phyloP scores from a whole-genome alignment of 305 asterid species.

The Rubia peregrina region DNA sequence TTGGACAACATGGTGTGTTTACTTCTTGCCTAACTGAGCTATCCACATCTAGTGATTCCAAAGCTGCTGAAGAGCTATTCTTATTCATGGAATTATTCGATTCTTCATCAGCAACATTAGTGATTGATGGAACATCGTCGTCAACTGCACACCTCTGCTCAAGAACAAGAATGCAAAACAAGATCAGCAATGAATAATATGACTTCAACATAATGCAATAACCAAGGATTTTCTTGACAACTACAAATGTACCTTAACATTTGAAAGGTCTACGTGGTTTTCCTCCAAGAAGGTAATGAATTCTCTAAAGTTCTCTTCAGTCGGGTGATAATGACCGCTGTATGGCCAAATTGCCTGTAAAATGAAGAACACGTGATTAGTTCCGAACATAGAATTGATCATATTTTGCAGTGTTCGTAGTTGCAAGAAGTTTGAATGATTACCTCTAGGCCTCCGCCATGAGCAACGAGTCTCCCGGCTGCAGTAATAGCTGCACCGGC shows the following conservation, averaged over 20 bases:
- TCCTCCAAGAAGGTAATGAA: constrained; percentile 45
- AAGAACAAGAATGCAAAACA: constrained; percentile 10
- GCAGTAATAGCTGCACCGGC: constrained; percentile 51
- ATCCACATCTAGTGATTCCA: constrained; percentile 20
- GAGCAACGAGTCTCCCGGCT: constrained; percentile 46
- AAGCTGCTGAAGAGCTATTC: constrained; percentile 9
- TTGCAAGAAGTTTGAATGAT: not conserved
- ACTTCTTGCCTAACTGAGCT: constrained; percentile 20
- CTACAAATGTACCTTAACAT: constrained; percentile 30
- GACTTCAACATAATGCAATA: not conserved
- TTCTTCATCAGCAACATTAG: constrained; percentile 26
- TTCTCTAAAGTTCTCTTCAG: constrained; percentile 46
- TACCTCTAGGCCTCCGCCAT: constrained; percentile 39
- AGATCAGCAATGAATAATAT: not conserved
- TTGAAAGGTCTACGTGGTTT: constrained; percentile 35
- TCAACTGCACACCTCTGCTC: constrained; percentile 71
- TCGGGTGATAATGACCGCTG: constrained; percentile 52
- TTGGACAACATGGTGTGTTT: constrained; percentile 9
- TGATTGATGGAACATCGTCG: constrained; percentile 46
- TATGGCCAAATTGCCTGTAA: constrained; percentile 53
- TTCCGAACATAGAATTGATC: not conserved
- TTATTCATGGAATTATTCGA: constrained; percentile 18
- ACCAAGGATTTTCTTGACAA: not conserved
- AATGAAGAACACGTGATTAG: not conserved
- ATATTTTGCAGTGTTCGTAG: not conserved